These are phyloP conservation scores for Chloranthus sessilifolius DNA, from an alignment of 164 flowering plant genomes.

Conservation along the genomic window DNA sequence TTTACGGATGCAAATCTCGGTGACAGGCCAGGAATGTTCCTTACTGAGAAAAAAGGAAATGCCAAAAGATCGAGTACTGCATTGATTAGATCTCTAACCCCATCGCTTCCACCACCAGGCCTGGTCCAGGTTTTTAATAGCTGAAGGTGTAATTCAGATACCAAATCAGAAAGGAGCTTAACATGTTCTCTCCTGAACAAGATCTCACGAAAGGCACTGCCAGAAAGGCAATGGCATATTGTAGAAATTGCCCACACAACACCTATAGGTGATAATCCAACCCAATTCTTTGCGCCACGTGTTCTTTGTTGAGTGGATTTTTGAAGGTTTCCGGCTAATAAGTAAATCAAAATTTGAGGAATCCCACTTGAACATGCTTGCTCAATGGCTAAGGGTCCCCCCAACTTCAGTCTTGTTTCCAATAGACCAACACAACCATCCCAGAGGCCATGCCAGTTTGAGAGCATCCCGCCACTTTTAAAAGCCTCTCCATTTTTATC, in stretches of 20 bases:
- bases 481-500: constrained; percentile 28
- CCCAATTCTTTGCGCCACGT: constrained; percentile 29
- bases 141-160: constrained; percentile 70
- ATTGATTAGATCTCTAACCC: constrained; percentile 63
- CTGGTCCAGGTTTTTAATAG: constrained; percentile 74
- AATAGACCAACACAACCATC: constrained; percentile 92
- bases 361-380: constrained; percentile 81
- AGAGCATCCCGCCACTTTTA: constrained; percentile 37
- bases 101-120: constrained; percentile 89
- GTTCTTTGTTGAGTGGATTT: constrained; percentile 23
- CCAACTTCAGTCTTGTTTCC: constrained; percentile 73
- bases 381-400: constrained; percentile 83
- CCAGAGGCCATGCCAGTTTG: constrained; percentile 77
- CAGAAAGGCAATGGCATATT: constrained; percentile 74
- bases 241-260: constrained; percentile 83
- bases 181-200: constrained; percentile 56
- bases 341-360: constrained; percentile 62
- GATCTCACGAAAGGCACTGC: constrained; percentile 79
- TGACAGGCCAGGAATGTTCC: constrained; percentile 63
- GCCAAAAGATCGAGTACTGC: constrained; percentile 83
- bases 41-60: constrained; percentile 90
- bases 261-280: constrained; percentile 77
- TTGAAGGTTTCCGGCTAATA: constrained; percentile 34
- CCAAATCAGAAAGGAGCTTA: constrained; percentile 49
- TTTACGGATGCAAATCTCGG: constrained; percentile 80